phyloP scores from a whole-genome alignment of 352 stramenopile species.

The Globisporangium camurandrum region DNA sequence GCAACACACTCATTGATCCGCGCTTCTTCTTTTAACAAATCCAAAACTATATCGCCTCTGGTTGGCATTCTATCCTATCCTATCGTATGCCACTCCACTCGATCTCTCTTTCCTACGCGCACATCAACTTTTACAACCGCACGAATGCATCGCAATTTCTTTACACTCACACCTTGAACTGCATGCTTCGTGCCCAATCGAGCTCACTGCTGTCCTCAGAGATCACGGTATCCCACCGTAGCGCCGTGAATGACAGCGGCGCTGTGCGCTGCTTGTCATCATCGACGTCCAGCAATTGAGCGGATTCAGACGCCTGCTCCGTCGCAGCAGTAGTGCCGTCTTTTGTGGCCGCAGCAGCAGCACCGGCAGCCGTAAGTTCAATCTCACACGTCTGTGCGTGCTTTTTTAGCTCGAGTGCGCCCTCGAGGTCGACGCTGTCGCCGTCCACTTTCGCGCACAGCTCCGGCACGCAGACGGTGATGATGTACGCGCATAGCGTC shows the following conservation, averaged over 20 bases:
- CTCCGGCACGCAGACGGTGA: conserved; percentile 70
- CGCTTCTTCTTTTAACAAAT: conserved; percentile 57
- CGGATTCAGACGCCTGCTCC: too few species aligned
- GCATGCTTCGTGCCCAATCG: conserved; percentile 65
- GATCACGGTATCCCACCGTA: conserved; percentile 74
- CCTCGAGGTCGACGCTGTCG: conserved; percentile 9
- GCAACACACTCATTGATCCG: conserved; percentile 50
- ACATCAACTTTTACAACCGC: not conserved
- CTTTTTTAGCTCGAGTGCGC: conserved; percentile 21
- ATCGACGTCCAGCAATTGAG: too few species aligned
- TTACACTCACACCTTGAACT: conserved; percentile 37
- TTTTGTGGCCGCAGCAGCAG: not conserved
- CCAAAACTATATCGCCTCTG: conserved; percentile 2
- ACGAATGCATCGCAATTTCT: not conserved
- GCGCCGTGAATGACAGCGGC: conserved; percentile 43
- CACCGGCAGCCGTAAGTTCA: conserved; percentile 34
- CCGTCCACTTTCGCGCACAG: conserved; percentile 41
- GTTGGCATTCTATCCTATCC: not conserved
- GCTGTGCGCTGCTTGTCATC: too few species aligned
- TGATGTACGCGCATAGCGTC: conserved; percentile 70
- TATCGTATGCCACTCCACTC: not conserved
- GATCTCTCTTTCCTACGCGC: too few species aligned
- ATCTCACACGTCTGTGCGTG: conserved; percentile 42
- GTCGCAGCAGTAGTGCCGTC: conserved; percentile 2
- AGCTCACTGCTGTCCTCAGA: conserved; percentile 82